Conservation (phyloP, 352 stramenopile genomes). For the Globisporangium sylvaticum region DNA sequence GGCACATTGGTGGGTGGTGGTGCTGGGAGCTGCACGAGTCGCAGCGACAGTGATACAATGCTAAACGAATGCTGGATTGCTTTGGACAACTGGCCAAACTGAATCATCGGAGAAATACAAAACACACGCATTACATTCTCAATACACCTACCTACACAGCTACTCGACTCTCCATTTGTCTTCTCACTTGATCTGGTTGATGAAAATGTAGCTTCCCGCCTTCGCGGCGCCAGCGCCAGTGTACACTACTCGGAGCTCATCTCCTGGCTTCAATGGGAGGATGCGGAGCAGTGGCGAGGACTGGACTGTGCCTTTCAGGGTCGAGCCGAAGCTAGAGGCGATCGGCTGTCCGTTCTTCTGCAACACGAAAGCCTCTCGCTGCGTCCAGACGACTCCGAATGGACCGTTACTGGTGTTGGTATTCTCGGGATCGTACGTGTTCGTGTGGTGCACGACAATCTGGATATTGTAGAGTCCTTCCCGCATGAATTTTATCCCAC, state of each 20-base stretch:
- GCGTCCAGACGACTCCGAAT: not conserved
- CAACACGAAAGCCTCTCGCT: constrained; percentile 1
- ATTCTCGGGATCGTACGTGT: not conserved
- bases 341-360: constrained; percentile 1
- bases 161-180: not conserved
- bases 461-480: constrained; percentile 6
- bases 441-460: constrained; percentile 7
- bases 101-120: no score
- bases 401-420: not conserved
- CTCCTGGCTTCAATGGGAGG: not conserved
- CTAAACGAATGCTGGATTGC: no score
- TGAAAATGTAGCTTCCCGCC: constrained; percentile 8
- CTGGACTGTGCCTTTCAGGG: not conserved
- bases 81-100: no score
- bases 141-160: not conserved
- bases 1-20: constrained; percentile 18
- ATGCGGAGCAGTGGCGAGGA: constrained; percentile 3
- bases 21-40: constrained; percentile 17
- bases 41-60: constrained; percentile 35
- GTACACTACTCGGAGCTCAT: constrained; percentile 10
- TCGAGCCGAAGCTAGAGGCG: constrained; percentile 1
- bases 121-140: no score
- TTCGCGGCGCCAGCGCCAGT: constrained; percentile 3
- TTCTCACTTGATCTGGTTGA: constrained; percentile 28
- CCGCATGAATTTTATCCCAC: not conserved